These are phyloP conservation scores for Leccinum laetum DNA, from an alignment of 1,284 basidiomycete genomes.

Conservation along the genomic window DNA sequence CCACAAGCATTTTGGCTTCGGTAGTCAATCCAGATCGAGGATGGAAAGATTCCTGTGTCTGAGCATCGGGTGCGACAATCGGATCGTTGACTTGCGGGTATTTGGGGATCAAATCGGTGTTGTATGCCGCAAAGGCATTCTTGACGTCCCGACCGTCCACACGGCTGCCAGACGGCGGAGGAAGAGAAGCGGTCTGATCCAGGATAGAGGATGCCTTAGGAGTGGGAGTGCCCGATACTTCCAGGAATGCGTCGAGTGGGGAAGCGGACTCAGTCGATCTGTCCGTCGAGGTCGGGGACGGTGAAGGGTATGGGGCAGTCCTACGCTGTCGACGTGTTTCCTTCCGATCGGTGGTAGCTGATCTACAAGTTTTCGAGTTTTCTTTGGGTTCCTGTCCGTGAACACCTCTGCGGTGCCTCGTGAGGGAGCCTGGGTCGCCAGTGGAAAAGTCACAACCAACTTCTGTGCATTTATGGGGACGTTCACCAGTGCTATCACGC, in stretches of 20 bases:
- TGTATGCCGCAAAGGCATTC: neutral
- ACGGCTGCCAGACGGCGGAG: neutral
- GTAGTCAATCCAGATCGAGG: neutral
- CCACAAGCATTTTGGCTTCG: neutral
- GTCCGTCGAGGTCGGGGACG: neutral
- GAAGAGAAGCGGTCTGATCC: neutral
- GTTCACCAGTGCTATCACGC: conserved; percentile 12
- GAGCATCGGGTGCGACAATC: neutral
- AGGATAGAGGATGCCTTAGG: neutral
- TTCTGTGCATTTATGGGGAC: conserved; percentile 22
- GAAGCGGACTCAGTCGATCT: neutral
- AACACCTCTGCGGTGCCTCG: conserved; percentile 23
- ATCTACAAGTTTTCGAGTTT: neutral
- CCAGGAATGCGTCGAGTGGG: neutral
- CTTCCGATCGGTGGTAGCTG: neutral
- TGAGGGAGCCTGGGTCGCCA: conserved; percentile 32
- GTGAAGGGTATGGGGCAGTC: neutral
- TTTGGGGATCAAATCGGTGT: neutral
- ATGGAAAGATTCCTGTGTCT: neutral
- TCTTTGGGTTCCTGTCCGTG: conserved; percentile 19
- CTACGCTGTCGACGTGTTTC: neutral
- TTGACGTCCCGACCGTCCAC: neutral
- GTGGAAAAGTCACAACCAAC: conserved; percentile 22
- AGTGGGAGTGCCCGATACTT: neutral
- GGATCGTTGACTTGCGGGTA: neutral